These are phyloP conservation scores for Fusarium concolor DNA, from an alignment of 2,329 filamentous ascomycete genomes.

Conservation along the genomic window DNA sequence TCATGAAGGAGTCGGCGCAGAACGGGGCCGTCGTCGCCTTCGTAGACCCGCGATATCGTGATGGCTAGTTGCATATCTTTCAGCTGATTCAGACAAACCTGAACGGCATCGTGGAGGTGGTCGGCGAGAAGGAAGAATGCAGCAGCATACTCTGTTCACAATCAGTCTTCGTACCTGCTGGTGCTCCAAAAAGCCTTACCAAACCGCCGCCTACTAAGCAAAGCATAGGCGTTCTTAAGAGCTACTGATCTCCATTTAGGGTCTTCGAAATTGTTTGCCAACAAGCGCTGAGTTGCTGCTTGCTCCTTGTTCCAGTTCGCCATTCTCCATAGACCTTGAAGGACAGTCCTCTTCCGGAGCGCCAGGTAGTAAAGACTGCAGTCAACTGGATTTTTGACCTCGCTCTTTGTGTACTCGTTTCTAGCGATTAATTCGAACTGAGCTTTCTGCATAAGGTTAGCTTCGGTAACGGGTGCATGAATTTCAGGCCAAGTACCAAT, in stretches of 20 bases:
- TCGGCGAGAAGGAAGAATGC: slow-evolving; percentile 95
- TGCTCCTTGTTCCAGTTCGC: slow-evolving; percentile 91
- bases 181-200: slow-evolving; percentile 60
- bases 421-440: slow-evolving; percentile 93
- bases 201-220: slow-evolving; percentile 91
- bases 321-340: slow-evolving; percentile 95
- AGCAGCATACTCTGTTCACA: slow-evolving; percentile 84
- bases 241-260: slow-evolving; percentile 89
- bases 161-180: slow-evolving; percentile 35
- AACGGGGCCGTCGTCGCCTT: slow-evolving; percentile 83
- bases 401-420: slow-evolving; percentile 90
- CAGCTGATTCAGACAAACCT: slow-evolving; percentile 86
- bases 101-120: slow-evolving; percentile 84
- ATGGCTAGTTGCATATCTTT: slow-evolving; percentile 92
- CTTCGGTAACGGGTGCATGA: not conserved
- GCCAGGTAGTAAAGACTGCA: slow-evolving; percentile 94
- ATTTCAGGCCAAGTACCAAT: slow-evolving; percentile 64
- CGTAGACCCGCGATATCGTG: slow-evolving; percentile 86
- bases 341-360: slow-evolving; percentile 87
- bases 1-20: slow-evolving; percentile 81
- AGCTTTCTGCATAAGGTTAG: slow-evolving; percentile 50
- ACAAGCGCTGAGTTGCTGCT: slow-evolving; percentile 77
- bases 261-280: slow-evolving; percentile 92
- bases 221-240: slow-evolving; percentile 94
- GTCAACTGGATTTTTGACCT: slow-evolving; percentile 89